Conservation (phyloP, 345 rosid genomes). For the Sisymbrium irio region DNA sequence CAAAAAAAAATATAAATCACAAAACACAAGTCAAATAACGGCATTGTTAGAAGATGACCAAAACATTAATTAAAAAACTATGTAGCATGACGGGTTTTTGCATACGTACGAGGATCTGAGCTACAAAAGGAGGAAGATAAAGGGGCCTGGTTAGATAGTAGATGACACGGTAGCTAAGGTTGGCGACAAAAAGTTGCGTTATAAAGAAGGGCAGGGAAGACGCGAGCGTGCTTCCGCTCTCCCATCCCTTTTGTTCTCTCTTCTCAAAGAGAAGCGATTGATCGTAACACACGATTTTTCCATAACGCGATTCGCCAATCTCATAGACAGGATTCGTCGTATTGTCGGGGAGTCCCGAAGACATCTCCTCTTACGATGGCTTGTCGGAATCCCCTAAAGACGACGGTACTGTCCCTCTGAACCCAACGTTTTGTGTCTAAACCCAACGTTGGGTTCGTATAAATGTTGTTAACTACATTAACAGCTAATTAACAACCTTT, state of each 20-base stretch:
- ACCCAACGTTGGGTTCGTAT: conserved; percentile 15
- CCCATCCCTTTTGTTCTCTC: conserved; percentile 36
- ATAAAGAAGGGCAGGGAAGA: conserved; percentile 37
- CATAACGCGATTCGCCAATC: conserved; percentile 24
- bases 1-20: background rate
- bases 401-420: background rate
- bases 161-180: conserved; percentile 30
- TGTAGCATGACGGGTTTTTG: background rate
- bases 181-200: conserved; percentile 33
- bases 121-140: conserved; percentile 37
- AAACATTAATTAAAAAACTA: background rate
- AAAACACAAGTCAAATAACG: background rate
- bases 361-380: conserved; percentile 1
- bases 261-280: conserved; percentile 25
- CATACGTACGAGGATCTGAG: conserved; percentile 36
- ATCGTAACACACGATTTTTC: conserved; percentile 32
- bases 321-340: background rate
- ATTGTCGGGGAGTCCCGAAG: background rate
- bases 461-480: background rate
- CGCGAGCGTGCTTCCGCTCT: conserved; percentile 36
- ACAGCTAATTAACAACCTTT: too few relatives aligned
- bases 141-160: conserved; percentile 32
- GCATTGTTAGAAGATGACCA: background rate
- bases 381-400: background rate
- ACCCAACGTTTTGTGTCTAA: conserved; percentile 7